Base-by-base conservation (phyloP, 257 asterid species). In the Ligustrum vulgare region DNA sequence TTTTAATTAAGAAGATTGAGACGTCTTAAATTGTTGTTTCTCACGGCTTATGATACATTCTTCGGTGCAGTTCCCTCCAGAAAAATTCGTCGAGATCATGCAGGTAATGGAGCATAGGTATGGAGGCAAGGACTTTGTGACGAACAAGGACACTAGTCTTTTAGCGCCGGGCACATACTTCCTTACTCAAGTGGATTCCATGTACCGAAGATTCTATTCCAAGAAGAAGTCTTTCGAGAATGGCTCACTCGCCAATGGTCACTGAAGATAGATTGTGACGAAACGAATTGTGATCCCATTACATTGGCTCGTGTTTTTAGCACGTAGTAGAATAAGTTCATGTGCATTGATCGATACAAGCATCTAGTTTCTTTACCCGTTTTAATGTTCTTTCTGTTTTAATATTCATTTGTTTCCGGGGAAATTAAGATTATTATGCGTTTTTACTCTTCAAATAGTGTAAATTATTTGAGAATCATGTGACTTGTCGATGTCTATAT, bases 51-150 rank as follows among this genome's bases (percentile, higher is more conserved):
- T 45, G 54, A 45, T 45, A 45, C 54, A 13, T 9, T 65, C 8
- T 74, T 47, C 41, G 12, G 18, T 54, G 86, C 96, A 94, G 99
- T 80, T 84, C 49, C 81, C 87, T 49, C 99, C 99, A 1, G 96
- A 90, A 77, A 89, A 95, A 84, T 93, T 95, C 34, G 90, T 89
- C 72, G 97, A 93, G 45, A 82, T 75, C 33, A 86, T 95, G 99
- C 85, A 93, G 78, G 72, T 95, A 72, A 95, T 95, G 99, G 97
- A 95, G 96, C 94, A 91, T 67, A 91, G 98, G 75, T 95, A 95
- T 58, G 99, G 99, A 32, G 92, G 86, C 74, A 95, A 95, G 76
- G 94, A 87, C 86, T 91, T 89, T 4, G 85, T 87, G 65, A 93
- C 98, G 1, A 90, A 77, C 89, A 93, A 93, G 83, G 97, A 93